Percentiles rank a stretch among this genome's conserved stretches.
phyloP scores from a whole-genome alignment of 2,329 filamentous ascomycete genomes.

The Periconia sp. region DNA sequence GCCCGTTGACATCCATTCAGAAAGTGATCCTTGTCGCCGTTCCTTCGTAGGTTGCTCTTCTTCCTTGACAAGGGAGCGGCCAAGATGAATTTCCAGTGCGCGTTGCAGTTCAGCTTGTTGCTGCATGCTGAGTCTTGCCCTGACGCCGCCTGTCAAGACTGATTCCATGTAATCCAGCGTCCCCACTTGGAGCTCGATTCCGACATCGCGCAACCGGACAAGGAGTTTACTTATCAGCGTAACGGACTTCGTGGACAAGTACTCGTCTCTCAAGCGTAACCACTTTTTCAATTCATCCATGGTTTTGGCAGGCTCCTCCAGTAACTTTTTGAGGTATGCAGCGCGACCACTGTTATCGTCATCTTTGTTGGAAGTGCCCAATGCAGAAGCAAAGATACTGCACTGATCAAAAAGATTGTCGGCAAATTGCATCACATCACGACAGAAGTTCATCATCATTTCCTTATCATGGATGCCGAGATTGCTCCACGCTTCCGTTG shows the following conservation, averaged over 20 bases:
- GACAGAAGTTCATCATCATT: slow-evolving; percentile 87
- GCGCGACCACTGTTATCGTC: slow-evolving; percentile 40
- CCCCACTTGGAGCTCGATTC: slow-evolving; percentile 67
- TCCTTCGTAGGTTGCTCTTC: slow-evolving; percentile 35
- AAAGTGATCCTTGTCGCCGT: slow-evolving; percentile 45
- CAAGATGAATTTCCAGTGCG: slow-evolving; percentile 59
- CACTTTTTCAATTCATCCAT: slow-evolving; percentile 77
- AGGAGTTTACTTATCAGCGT: slow-evolving; percentile 83
- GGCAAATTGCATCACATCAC: slow-evolving; percentile 92
- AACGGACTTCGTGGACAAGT: slow-evolving; percentile 79
- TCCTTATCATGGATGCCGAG: slow-evolving; percentile 67
- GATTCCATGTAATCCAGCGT: slow-evolving; percentile 65
- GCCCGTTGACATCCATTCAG: slow-evolving; percentile 43
- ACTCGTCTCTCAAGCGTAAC: slow-evolving; percentile 86
- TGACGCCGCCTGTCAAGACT: slow-evolving; percentile 64
- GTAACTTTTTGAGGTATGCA: slow-evolving; percentile 54
- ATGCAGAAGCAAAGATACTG: slow-evolving; percentile 74
- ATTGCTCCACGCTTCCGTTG: slow-evolving; percentile 80
- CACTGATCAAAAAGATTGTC: slow-evolving; percentile 84
- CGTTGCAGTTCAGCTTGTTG: slow-evolving; percentile 81
- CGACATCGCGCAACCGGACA: slow-evolving; percentile 74
- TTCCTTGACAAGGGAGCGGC: slow-evolving; percentile 37
- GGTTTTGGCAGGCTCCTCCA: slow-evolving; percentile 66
- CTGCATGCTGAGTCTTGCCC: slow-evolving; percentile 77
- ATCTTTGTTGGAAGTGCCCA: slow-evolving; percentile 46